phyloP scores from a whole-genome alignment of 257 asterid species.

The Craterostigma plantagineum region DNA sequence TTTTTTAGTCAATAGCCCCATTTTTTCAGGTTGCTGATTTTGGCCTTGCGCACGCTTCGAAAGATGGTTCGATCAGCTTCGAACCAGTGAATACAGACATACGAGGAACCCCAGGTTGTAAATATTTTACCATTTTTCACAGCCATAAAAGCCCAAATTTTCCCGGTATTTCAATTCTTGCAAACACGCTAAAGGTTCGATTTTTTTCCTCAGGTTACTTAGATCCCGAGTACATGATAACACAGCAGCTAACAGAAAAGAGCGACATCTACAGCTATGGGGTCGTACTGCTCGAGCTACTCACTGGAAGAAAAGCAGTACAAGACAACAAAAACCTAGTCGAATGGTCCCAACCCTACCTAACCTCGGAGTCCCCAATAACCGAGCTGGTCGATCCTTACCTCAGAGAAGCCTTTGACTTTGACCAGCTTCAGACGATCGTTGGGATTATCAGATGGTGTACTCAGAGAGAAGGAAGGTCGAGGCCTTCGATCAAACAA shows the following conservation, averaged over 20 bases:
- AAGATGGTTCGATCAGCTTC: conserved; percentile 80
- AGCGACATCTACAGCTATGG: conserved; percentile 86
- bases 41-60: conserved; percentile 91
- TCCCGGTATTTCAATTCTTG: not conserved
- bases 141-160: not conserved
- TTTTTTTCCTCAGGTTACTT: conserved; percentile 36
- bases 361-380: conserved; percentile 30
- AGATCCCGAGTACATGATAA: conserved; percentile 78
- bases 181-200: not conserved
- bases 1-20: not conserved
- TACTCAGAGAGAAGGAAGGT: conserved; percentile 59
- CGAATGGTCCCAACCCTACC: conserved; percentile 51
- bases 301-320: conserved; percentile 60
- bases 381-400: conserved; percentile 55
- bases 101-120: conserved; percentile 84
- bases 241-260: conserved; percentile 85
- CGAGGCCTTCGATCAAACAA: conserved; percentile 84
- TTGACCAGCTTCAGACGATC: conserved; percentile 53
- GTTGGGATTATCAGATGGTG: conserved; percentile 55
- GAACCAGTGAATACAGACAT: conserved; percentile 88
- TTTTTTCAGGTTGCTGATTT: conserved; percentile 79
- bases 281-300: conserved; percentile 55
- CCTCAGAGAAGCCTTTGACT: conserved; percentile 49
- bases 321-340: conserved; percentile 73
- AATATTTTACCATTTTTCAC: too few species aligned